Conservation (phyloP, 192 early-diverging fungal genomes). For the Mortierella antarctica region DNA sequence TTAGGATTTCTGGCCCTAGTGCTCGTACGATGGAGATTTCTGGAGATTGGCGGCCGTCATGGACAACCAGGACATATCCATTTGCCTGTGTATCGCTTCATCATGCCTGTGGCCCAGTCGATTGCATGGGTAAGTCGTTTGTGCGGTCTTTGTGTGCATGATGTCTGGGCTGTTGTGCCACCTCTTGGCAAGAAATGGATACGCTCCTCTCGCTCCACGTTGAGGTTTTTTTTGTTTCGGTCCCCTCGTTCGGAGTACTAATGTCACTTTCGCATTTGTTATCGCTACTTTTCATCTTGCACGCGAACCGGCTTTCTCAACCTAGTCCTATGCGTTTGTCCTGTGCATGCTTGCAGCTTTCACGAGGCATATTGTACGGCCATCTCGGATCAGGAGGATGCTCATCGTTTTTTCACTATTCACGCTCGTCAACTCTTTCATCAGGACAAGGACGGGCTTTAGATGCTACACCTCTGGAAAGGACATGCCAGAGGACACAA, state of each 20-base stretch:
- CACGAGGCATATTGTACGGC: conserved; percentile 41
- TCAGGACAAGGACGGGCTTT: conserved; percentile 26
- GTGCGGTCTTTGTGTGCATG: not conserved
- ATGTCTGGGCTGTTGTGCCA: conserved; percentile 3
- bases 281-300: not conserved
- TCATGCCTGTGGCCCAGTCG: conserved; percentile 48
- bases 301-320: not conserved
- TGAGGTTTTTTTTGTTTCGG: no score
- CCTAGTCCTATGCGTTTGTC: conserved; percentile 41
- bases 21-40: conserved; percentile 37
- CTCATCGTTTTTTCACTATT: conserved; percentile 35
- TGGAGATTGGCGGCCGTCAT: conserved; percentile 40
- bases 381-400: conserved; percentile 50
- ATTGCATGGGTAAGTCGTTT: conserved; percentile 46
- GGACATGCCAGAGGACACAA: conserved; percentile 5
- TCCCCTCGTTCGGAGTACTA: no score
- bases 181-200: conserved; percentile 20
- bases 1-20: conserved; percentile 29
- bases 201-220: not conserved
- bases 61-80: conserved; percentile 47
- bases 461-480: conserved; percentile 4
- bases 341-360: conserved; percentile 47
- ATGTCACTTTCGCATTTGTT: not conserved
- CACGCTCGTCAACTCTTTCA: conserved; percentile 25
- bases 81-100: conserved; percentile 40